phyloP scores from a whole-genome alignment of 768 basidiomycete genomes.

The Pluteus cervinus region DNA sequence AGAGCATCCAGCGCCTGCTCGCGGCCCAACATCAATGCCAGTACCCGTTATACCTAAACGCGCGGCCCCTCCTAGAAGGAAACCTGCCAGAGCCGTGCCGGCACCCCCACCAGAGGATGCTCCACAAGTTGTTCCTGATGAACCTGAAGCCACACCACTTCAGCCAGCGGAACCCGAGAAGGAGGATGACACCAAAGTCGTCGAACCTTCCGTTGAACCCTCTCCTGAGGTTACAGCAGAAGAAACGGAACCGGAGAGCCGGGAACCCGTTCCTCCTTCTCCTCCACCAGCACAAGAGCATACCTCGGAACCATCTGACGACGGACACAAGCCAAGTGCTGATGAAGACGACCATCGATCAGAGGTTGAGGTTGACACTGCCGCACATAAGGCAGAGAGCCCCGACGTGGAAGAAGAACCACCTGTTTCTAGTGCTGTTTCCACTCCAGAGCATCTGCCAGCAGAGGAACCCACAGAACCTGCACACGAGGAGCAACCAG shows the following conservation, averaged over 20 bases:
- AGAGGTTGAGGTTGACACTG: neutral
- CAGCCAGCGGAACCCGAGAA: neutral
- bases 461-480: constrained; percentile 1
- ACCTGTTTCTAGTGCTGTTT: no score
- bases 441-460: no score
- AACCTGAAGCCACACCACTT: neutral
- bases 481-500: constrained; percentile 12
- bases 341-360: no score
- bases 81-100: constrained; percentile 47
- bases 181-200: neutral
- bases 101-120: constrained; percentile 8
- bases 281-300: no score
- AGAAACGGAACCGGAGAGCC: no score
- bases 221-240: constrained; percentile 3
- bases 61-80: constrained; percentile 69
- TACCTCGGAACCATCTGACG: no score
- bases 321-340: no score
- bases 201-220: constrained; percentile 8
- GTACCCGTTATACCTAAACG: constrained; percentile 69
- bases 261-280: no score
- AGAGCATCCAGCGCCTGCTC: constrained; percentile 23
- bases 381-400: neutral
- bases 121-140: constrained; percentile 1
- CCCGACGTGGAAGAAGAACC: neutral
- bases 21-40: constrained; percentile 57